Percentiles rank a stretch among this genome's conserved stretches.
Evolutionary conservation across 352 stramenopile species (phyloP).

Genomic region (Globisporangium perplexum): DNA sequence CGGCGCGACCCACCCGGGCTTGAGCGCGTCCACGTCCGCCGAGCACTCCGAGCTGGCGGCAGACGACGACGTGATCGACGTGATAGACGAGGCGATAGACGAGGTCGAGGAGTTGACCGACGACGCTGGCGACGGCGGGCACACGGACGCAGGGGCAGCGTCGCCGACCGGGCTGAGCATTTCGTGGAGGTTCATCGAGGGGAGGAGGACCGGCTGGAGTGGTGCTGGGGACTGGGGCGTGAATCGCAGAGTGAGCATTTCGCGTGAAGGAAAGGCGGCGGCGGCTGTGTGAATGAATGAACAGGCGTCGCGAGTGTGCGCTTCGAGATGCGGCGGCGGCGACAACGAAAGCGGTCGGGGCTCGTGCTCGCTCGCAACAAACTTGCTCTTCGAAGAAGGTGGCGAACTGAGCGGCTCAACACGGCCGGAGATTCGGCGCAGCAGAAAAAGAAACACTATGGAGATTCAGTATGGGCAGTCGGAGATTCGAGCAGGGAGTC

Average conservation of each 20-base stretch:
- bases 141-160: conserved; percentile 13
- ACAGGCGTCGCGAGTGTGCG: neutral
- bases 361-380: too few species aligned
- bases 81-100: too few species aligned
- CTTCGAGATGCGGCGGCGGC: too few species aligned
- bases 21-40: conserved; percentile 21
- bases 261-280: neutral
- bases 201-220: conserved; percentile 10
- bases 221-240: neutral
- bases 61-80: neutral
- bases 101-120: conserved; percentile 25
- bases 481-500: neutral
- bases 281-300: neutral
- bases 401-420: neutral
- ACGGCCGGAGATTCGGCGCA: conserved; percentile 23
- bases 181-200: conserved; percentile 40
- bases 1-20: conserved; percentile 74
- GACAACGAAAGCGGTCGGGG: too few species aligned
- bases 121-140: conserved; percentile 28
- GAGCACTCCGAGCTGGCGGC: conserved; percentile 14
- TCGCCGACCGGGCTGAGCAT: conserved; percentile 18
- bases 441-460: conserved; percentile 55
- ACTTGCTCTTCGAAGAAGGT: too few species aligned
- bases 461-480: conserved; percentile 20
- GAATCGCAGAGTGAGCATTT: conserved; percentile 12